Evolutionary conservation across 2,329 filamentous ascomycete genomes (phyloP).

Genomic region (Fusarium concolor): DNA sequence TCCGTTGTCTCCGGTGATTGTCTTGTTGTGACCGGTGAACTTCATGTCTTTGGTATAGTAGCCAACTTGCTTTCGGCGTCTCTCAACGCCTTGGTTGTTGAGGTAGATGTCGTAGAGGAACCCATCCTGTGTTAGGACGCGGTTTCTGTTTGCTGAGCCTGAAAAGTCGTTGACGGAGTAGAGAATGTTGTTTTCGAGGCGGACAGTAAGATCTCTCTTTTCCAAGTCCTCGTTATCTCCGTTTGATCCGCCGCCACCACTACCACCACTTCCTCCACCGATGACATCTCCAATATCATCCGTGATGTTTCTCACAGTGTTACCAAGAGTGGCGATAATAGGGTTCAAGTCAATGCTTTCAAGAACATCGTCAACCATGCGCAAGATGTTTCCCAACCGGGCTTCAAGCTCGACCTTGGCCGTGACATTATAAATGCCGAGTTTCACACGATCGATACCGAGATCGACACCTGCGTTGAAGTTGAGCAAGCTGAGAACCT

Average conservation of each 20-base stretch:
- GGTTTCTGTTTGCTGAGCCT: constrained; percentile 25
- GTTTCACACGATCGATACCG: constrained; percentile 26
- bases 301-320: constrained; percentile 9
- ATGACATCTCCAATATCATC: constrained; percentile 18
- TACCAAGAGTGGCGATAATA: constrained; percentile 19
- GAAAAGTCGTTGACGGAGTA: constrained; percentile 33
- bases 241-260: background rate
- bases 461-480: constrained; percentile 32
- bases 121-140: constrained; percentile 25
- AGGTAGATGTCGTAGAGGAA: constrained; percentile 27
- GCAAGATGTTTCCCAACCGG: constrained; percentile 19
- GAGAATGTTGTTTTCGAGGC: constrained; percentile 26
- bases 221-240: background rate
- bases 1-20: background rate
- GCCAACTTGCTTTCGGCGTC: constrained; percentile 23
- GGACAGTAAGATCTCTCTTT: constrained; percentile 24
- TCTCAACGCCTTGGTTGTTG: constrained; percentile 22
- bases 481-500: constrained; percentile 29
- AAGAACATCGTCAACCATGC: constrained; percentile 31
- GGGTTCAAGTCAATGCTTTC: constrained; percentile 28
- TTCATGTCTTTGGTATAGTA: constrained; percentile 32
- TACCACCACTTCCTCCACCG: background rate
- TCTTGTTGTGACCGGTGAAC: constrained; percentile 26
- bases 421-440: constrained; percentile 30
- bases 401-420: constrained; percentile 31